Conservation (phyloP, 2,329 filamentous ascomycete species). For the Venturia asperata region DNA sequence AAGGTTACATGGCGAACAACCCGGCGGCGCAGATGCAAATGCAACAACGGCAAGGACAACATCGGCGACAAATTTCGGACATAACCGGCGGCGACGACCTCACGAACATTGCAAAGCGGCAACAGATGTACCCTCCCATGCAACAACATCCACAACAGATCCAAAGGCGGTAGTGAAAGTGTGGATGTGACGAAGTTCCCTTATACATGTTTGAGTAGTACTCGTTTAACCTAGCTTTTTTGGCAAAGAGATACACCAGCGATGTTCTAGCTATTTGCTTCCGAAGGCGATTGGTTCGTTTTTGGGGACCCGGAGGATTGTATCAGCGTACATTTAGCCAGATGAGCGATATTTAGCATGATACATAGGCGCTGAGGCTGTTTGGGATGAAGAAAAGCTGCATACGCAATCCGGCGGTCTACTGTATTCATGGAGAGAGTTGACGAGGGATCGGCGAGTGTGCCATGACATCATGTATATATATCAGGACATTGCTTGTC, state of each 20-base stretch:
- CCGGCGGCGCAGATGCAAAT: constrained; percentile 23
- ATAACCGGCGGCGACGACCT: constrained; percentile 44
- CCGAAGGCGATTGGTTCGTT: background rate
- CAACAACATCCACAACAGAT: constrained; percentile 34
- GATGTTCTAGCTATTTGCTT: background rate
- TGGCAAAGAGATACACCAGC: background rate
- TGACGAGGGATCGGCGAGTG: background rate
- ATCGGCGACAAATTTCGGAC: constrained; percentile 54
- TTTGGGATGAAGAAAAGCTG: background rate
- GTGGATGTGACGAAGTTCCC: background rate
- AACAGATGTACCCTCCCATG: constrained; percentile 50
- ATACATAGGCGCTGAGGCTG: background rate
- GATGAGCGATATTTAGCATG: background rate
- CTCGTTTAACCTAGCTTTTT: background rate
- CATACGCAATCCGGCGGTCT: background rate
- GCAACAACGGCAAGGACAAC: constrained; percentile 31
- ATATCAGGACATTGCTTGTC: background rate
- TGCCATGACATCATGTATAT: background rate
- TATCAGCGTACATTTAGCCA: background rate
- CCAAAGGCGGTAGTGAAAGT: background rate
- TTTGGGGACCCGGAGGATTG: background rate
- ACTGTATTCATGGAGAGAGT: background rate
- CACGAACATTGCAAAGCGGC: constrained; percentile 46
- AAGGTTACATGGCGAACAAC: background rate
- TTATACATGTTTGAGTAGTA: background rate